Evolutionary conservation across 306 rosid species (phyloP).

Genomic region (Cyamopsis tetragonoloba): DNA sequence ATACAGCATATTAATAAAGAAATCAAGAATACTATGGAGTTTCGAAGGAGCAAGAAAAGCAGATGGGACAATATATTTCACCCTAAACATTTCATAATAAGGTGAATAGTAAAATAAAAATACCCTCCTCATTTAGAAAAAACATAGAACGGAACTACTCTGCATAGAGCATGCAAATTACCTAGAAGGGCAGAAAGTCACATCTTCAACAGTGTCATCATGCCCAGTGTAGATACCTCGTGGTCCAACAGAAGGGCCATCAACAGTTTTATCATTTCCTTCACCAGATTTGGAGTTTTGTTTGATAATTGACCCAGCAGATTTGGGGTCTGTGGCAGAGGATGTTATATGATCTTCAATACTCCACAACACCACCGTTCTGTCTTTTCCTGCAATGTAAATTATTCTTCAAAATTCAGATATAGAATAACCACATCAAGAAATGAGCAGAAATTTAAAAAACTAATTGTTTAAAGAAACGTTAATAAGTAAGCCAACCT

Average conservation of each 20-base stretch:
- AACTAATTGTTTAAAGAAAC: not conserved
- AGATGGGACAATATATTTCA: not conserved
- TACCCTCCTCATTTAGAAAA: not conserved
- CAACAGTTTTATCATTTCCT: constrained; percentile 64
- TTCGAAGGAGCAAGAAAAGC: not conserved
- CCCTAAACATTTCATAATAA: not conserved
- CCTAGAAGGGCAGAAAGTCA: constrained; percentile 96
- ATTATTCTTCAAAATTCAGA: constrained; percentile 17
- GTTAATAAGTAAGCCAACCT: constrained; percentile 46
- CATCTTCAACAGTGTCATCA: constrained; percentile 98
- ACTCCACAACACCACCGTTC: constrained; percentile 95
- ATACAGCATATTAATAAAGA: not conserved
- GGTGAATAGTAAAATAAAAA: constrained; percentile 8
- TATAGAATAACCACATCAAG: not conserved
- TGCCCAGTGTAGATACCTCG: constrained; percentile 91
- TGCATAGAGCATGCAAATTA: constrained; percentile 24
- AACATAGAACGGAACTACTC: not conserved
- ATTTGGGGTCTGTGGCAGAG: constrained; percentile 60
- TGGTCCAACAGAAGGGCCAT: constrained; percentile 89
- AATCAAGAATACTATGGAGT: not conserved
- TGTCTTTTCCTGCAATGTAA: constrained; percentile 78
- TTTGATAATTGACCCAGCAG: constrained; percentile 76
- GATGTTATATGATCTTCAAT: constrained; percentile 90
- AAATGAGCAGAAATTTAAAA: not conserved
- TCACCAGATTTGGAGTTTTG: constrained; percentile 64